These are phyloP conservation scores for Laburnicola sp. DNA, from an alignment of 2,329 filamentous ascomycete species.

Conservation along the genomic window DNA sequence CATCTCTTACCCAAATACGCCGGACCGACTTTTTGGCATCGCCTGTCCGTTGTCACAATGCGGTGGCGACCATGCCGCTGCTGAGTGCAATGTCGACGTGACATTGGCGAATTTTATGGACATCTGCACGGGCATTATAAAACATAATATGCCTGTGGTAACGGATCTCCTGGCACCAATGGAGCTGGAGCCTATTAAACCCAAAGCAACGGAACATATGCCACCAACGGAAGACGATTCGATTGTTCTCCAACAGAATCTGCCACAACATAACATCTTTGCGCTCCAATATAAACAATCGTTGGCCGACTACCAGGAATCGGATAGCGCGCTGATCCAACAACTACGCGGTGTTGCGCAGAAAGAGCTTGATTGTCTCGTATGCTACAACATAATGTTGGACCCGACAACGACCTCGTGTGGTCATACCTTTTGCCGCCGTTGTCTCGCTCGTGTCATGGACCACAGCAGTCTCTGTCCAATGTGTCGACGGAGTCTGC, in stretches of 20 bases:
- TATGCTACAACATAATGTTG: conserved; percentile 80
- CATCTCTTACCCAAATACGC: conserved; percentile 75
- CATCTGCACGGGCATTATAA: too few species aligned
- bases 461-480: conserved; percentile 80
- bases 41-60: conserved; percentile 72
- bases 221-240: too few species aligned
- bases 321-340: conserved; percentile 58
- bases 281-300: conserved; percentile 57
- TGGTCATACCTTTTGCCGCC: conserved; percentile 86
- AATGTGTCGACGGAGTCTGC: conserved; percentile 71
- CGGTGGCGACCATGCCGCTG: conserved; percentile 70
- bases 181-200: too few species aligned
- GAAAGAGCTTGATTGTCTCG: conserved; percentile 80
- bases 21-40: conserved; percentile 69
- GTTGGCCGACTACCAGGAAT: conserved; percentile 38
- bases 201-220: too few species aligned
- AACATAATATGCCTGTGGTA: too few species aligned
- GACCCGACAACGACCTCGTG: conserved; percentile 84
- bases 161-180: too few species aligned
- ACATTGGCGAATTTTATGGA: conserved; percentile 72
- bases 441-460: conserved; percentile 74
- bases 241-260: too few species aligned
- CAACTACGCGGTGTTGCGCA: conserved; percentile 64
- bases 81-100: conserved; percentile 77
- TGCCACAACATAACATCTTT: conserved; percentile 57